Conservation (phyloP, 1,284 basidiomycete genomes). For the Ceratobasidium sp. region DNA sequence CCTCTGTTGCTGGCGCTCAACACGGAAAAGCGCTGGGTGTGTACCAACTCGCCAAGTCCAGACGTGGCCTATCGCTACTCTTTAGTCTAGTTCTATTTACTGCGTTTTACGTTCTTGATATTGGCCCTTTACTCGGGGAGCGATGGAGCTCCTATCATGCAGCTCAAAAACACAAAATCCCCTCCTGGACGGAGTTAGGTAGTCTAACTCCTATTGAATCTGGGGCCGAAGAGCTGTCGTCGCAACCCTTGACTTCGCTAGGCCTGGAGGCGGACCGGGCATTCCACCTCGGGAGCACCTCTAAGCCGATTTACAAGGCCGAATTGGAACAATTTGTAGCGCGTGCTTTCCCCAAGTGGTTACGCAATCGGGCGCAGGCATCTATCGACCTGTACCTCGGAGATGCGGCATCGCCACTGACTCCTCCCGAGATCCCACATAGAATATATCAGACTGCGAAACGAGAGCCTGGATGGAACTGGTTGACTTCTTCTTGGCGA, state of each 20-base stretch:
- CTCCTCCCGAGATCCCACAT: slow-evolving; percentile 21
- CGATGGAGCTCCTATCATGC: background rate
- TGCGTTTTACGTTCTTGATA: slow-evolving; percentile 19
- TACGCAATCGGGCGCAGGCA: slow-evolving; percentile 28
- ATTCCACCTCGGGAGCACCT: slow-evolving; percentile 44
- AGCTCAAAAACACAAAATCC: background rate
- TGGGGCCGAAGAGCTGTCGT: background rate
- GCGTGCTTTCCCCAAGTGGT: slow-evolving; percentile 42
- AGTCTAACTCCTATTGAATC: slow-evolving; percentile 3
- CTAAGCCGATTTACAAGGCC: slow-evolving; percentile 34
- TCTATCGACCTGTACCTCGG: slow-evolving; percentile 42
- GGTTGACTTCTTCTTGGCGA: slow-evolving; percentile 38
- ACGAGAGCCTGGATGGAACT: slow-evolving; percentile 19
- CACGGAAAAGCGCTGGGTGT: background rate
- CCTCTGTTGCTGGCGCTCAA: background rate
- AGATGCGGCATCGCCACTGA: background rate
- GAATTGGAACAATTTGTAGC: slow-evolving; percentile 44
- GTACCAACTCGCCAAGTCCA: slow-evolving; percentile 18
- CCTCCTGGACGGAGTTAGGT: slow-evolving; percentile 15
- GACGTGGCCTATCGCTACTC: slow-evolving; percentile 24
- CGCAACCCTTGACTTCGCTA: slow-evolving; percentile 43
- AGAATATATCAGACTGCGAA: slow-evolving; percentile 46
- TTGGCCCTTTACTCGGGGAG: background rate
- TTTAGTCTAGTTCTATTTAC: background rate
- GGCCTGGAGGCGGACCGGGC: slow-evolving; percentile 46